Percentiles rank a stretch among this genome's conserved stretches.
Evolutionary conservation across 768 basidiomycete species (phyloP).

Genomic region (Zangia roseola): DNA sequence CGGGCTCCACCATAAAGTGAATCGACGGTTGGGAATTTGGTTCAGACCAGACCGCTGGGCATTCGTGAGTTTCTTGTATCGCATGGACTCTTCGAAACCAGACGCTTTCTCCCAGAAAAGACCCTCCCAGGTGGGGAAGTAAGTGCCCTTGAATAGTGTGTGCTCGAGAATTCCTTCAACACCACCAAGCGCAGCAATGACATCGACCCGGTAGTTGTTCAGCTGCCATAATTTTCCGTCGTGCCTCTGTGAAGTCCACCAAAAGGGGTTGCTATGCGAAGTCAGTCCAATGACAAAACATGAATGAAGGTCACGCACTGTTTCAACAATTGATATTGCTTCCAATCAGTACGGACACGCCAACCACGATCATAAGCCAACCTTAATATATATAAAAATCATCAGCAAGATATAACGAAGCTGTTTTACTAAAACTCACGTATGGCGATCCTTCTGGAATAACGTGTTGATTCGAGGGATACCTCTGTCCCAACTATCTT

Average conservation of each 20-base stretch:
- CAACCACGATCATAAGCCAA: conserved; percentile 98
- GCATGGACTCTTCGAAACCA: conserved; percentile 95
- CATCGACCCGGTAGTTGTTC: conserved; percentile 98
- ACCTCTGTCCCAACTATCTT: conserved; percentile 98
- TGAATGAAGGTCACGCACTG: conserved; percentile 51
- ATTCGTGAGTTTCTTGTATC: conserved; percentile 96
- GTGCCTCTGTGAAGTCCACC: conserved; percentile 98
- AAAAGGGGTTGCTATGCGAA: conserved; percentile 84
- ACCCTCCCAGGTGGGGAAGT: conserved; percentile 98
- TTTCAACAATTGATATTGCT: conserved; percentile 92
- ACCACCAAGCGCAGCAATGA: conserved; percentile 96
- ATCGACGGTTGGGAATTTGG: conserved; percentile 98
- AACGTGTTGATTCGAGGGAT: conserved; percentile 98
- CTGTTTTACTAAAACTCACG: conserved; percentile 42
- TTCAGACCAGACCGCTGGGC: conserved; percentile 98
- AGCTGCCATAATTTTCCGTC: conserved; percentile 96
- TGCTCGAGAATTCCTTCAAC: conserved; percentile 97
- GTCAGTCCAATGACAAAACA: conserved; percentile 8
- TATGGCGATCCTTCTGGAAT: conserved; percentile 98
- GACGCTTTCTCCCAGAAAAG: conserved; percentile 99
- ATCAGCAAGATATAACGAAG: not conserved
- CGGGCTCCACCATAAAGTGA: conserved; percentile 99
- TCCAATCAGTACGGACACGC: conserved; percentile 98
- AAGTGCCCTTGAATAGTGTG: conserved; percentile 95
- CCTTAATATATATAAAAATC: conserved; percentile 32